Evolutionary conservation across 108 stramenopile species (phyloP).

Genomic region (Pseudonitzschia multistriata): DNA sequence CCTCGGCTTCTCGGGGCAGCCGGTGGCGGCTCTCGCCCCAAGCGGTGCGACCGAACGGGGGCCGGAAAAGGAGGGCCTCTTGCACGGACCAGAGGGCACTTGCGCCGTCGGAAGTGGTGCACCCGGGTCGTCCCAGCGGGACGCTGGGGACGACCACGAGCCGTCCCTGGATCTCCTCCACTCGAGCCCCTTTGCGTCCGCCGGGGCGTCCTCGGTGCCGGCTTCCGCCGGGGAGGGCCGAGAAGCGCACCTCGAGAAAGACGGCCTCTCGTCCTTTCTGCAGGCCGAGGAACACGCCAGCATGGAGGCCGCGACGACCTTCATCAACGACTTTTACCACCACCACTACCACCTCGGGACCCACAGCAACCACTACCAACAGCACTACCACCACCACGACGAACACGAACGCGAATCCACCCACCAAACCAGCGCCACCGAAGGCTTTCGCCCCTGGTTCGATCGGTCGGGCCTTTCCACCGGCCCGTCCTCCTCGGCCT

Average conservation of each 20-base stretch:
- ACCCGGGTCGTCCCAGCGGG: background rate
- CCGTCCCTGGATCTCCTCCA: constrained; percentile 54
- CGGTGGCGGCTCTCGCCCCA: background rate
- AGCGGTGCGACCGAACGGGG: constrained; percentile 15
- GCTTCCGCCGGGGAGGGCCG: background rate
- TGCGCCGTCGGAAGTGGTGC: background rate
- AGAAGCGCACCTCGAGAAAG: background rate
- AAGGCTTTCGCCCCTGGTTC: too few relatives aligned
- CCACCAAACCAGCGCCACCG: too few relatives aligned
- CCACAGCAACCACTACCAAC: background rate
- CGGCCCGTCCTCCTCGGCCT: too few relatives aligned
- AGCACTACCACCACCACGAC: background rate
- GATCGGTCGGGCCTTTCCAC: background rate
- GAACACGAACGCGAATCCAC: too few relatives aligned
- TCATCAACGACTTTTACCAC: constrained; percentile 20
- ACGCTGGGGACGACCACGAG: constrained; percentile 9
- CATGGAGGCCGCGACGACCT: constrained; percentile 12
- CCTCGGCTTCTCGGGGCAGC: constrained; percentile 35
- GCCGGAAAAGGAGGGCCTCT: background rate
- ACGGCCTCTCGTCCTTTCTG: background rate
- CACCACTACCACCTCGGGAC: constrained; percentile 8
- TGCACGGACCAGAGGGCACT: background rate
- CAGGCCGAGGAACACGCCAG: constrained; percentile 9
- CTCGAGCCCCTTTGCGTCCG: constrained; percentile 45
- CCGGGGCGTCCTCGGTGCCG: background rate